These are phyloP conservation scores for Rhizoclosmatium sp. DNA, from an alignment of 192 early-diverging fungal genomes.

Conservation along the genomic window DNA sequence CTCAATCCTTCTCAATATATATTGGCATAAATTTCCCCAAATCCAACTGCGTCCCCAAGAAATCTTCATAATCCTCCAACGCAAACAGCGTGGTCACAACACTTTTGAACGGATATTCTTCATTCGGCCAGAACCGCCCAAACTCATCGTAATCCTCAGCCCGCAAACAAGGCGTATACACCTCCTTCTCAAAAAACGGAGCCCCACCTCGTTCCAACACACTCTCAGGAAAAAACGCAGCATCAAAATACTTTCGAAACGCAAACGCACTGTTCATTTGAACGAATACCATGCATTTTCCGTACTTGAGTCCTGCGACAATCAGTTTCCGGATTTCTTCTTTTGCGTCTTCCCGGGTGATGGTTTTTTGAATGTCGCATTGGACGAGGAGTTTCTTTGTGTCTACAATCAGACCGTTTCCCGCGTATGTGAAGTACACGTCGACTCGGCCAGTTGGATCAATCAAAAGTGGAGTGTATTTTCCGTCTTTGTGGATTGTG, in stretches of 20 bases:
- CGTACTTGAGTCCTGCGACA: conserved; percentile 46
- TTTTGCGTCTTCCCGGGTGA: conserved; percentile 32
- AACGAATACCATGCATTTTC: conserved; percentile 43
- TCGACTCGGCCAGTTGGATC: conserved; percentile 48
- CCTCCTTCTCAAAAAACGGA: conserved; percentile 30
- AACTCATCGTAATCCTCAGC: conserved; percentile 32
- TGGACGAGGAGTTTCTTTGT: conserved; percentile 48
- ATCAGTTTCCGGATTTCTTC: conserved; percentile 37
- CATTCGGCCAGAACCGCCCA: conserved; percentile 38
- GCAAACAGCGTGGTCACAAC: conserved; percentile 44
- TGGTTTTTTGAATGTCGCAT: conserved; percentile 41
- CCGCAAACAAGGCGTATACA: conserved; percentile 30
- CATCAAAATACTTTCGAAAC: conserved; percentile 44
- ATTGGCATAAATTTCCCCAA: conserved; percentile 10
- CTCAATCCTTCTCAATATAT: conserved; percentile 17
- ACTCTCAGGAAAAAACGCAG: conserved; percentile 31
- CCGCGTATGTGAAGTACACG: conserved; percentile 47
- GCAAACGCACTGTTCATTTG: conserved; percentile 46
- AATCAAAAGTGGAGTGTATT: conserved; percentile 51
- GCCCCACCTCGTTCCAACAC: conserved; percentile 36
- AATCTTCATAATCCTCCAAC: conserved; percentile 51
- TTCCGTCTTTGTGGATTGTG: conserved; percentile 33
- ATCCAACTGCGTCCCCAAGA: conserved; percentile 47
- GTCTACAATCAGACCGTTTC: conserved; percentile 41
- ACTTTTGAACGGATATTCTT: conserved; percentile 37